Base-by-base conservation (phyloP, 2,329 filamentous ascomycete genomes). In the Ascochyta koolunga region DNA sequence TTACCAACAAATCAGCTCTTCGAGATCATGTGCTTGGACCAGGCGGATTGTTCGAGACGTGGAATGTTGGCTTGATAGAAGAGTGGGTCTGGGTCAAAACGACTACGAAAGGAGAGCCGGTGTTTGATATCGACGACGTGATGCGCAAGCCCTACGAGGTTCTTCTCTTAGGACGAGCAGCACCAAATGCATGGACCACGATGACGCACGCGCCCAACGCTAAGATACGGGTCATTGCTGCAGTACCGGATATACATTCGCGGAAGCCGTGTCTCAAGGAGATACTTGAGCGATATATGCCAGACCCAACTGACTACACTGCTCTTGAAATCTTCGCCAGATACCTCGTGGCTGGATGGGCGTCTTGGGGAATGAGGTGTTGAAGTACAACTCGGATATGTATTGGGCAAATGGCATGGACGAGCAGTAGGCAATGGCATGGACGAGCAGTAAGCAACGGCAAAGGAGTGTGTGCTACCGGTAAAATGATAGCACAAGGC, bases 21-120 rank as follows among this genome's bases (percentile, higher is more conserved):
- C 76, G 84, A 19, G 78, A 86, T 2, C 73, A 83, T 19, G 80
- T 82, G 16, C 74, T 91, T 0, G 82, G 67, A 37, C 77, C 80
- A 0, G 71, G 76, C 2, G 87, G 87, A 1, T 60, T 93, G 2
- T 88, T 93, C 59, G 80, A 82, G 6, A 73, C 78, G 29, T 91
- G 88, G 88, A 87, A 85, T 21, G 75, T 93, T 0, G 80, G 86
- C 45, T 68, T 85, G 10, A 78, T 84, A 0, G 84, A 87, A 42
- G 88, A 93, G 68, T 93, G 90, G 89, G 80, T 86, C 2, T 95
- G 90, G 90, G 72, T 93, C 42, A 95, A 95, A 71, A 81, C 89
- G 10, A 90, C 90, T 0, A 71, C 72, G 0, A 61, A 71, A 0
- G 90, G 90, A 0, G 84, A 89, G 68, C 86, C 89, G 0, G 79